Percentiles rank a stretch among this genome's conserved stretches.
These are phyloP conservation scores for Russula abietina DNA, from an alignment of 768 basidiomycete species.

Conservation along the genomic window DNA sequence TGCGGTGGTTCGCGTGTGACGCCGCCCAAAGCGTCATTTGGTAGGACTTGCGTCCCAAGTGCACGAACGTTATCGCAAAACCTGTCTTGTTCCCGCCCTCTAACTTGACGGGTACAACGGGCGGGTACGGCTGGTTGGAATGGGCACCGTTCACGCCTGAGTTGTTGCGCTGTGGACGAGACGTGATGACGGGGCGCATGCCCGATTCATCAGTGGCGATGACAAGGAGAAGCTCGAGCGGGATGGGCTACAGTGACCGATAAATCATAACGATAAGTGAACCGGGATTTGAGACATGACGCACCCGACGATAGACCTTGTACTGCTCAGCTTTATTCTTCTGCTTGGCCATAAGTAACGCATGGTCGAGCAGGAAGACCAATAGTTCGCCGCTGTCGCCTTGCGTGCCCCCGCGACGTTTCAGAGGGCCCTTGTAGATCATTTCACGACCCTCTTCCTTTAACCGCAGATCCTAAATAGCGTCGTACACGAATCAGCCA, in stretches of 20 bases:
- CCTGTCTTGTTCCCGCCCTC: slow-evolving; percentile 67
- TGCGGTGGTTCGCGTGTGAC: slow-evolving; percentile 76
- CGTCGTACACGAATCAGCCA: not conserved
- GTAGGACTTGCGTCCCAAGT: slow-evolving; percentile 90
- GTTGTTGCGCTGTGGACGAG: slow-evolving; percentile 42
- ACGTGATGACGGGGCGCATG: slow-evolving; percentile 27
- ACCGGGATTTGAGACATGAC: slow-evolving; percentile 28
- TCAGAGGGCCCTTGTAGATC: slow-evolving; percentile 84
- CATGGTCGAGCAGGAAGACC: slow-evolving; percentile 96
- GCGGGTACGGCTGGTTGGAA: slow-evolving; percentile 39
- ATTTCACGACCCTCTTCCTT: slow-evolving; percentile 86
- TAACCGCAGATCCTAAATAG: slow-evolving; percentile 80
- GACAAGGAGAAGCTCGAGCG: slow-evolving; percentile 84
- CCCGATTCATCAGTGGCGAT: slow-evolving; percentile 64
- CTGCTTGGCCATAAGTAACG: slow-evolving; percentile 87
- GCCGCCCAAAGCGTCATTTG: slow-evolving; percentile 88
- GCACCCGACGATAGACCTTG: slow-evolving; percentile 88
- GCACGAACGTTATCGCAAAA: slow-evolving; percentile 87
- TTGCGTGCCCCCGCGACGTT: slow-evolving; percentile 68
- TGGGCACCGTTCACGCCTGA: slow-evolving; percentile 27
- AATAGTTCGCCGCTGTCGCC: slow-evolving; percentile 83
- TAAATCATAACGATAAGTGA: slow-evolving; percentile 14
- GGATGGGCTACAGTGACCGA: slow-evolving; percentile 67
- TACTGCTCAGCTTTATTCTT: slow-evolving; percentile 89
- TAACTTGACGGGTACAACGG: slow-evolving; percentile 43